Evolutionary conservation across 2,329 filamentous ascomycete species (phyloP).

Genomic region (Fusarium buharicum): DNA sequence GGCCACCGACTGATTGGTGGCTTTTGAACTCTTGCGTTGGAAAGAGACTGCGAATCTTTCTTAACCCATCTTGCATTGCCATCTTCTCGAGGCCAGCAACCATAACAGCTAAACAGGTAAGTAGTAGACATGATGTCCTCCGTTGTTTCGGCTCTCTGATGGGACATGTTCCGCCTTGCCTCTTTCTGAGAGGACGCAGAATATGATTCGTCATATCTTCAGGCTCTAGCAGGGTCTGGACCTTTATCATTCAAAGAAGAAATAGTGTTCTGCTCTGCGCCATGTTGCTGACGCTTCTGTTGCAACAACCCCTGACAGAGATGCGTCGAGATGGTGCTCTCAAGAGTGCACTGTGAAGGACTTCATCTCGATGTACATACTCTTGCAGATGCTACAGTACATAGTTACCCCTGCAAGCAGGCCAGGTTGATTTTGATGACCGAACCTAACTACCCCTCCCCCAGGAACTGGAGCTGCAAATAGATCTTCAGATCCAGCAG

Average conservation of each 20-base stretch:
- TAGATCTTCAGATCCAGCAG: constrained; percentile 39
- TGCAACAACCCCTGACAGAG: constrained; percentile 16
- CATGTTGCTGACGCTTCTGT: constrained; percentile 25
- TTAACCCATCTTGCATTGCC: constrained; percentile 10
- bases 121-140: constrained; percentile 38
- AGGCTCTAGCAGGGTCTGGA: constrained; percentile 13
- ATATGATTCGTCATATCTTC: constrained; percentile 42
- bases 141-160: constrained; percentile 43
- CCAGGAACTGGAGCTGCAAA: constrained; percentile 24
- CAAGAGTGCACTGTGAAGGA: constrained; percentile 32
- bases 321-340: background rate
- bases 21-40: constrained; percentile 1
- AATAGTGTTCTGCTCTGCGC: constrained; percentile 5
- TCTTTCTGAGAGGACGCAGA: constrained; percentile 22
- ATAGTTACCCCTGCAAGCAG: constrained; percentile 19
- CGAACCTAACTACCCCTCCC: constrained; percentile 31
- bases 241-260: constrained; percentile 10
- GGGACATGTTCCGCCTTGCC: constrained; percentile 27
- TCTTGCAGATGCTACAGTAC: background rate
- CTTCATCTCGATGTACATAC: constrained; percentile 19
- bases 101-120: background rate
- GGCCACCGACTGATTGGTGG: constrained; percentile 15
- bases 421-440: background rate
- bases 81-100: constrained; percentile 2
- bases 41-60: background rate